These are phyloP conservation scores for Colletotrichum sp. DNA, from an alignment of 2,329 filamentous ascomycete species.

Conservation along the genomic window DNA sequence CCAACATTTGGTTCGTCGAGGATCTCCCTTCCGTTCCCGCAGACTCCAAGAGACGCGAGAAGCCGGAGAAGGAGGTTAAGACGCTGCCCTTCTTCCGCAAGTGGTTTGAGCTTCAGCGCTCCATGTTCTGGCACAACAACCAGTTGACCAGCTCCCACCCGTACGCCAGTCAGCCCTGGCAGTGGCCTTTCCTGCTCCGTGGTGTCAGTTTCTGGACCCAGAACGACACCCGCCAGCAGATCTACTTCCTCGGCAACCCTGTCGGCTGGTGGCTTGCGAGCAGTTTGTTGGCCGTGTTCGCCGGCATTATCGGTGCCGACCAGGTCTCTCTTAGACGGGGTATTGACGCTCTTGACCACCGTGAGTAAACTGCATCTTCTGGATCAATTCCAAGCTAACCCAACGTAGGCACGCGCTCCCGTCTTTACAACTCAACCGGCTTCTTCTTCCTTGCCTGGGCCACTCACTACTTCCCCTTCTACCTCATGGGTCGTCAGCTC, in stretches of 20 bases:
- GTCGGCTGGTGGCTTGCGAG: conserved; percentile 97
- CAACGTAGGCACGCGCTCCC: conserved; percentile 78
- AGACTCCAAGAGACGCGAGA: conserved; percentile 76
- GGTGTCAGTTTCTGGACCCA: conserved; percentile 99
- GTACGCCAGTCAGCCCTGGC: conserved; percentile 92
- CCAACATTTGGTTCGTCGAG: conserved; percentile 94
- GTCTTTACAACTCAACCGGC: conserved; percentile 96
- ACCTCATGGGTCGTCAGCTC: conserved; percentile 95
- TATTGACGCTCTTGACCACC: conserved; percentile 89
- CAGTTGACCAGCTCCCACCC: conserved; percentile 96
- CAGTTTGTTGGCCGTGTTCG: conserved; percentile 90
- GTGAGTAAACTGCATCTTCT: conserved; percentile 62
- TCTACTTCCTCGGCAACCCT: conserved; percentile 98
- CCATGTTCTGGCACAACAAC: conserved; percentile 99
- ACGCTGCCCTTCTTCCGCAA: conserved; percentile 87
- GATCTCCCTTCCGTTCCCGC: conserved; percentile 81
- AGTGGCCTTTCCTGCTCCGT: conserved; percentile 96
- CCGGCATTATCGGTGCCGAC: conserved; percentile 88
- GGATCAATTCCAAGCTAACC: conserved; percentile 32
- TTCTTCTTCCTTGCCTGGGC: conserved; percentile 99
- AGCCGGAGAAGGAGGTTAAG: conserved; percentile 81
- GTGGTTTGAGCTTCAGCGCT: conserved; percentile 94
- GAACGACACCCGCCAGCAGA: conserved; percentile 92
- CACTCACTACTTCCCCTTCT: conserved; percentile 97
- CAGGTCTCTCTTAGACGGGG: conserved; percentile 93